Percentiles rank a stretch among this genome's conserved stretches.
These are phyloP conservation scores for Talaromyces sp. DNA, from an alignment of 2,329 filamentous ascomycete species.

Conservation along the genomic window DNA sequence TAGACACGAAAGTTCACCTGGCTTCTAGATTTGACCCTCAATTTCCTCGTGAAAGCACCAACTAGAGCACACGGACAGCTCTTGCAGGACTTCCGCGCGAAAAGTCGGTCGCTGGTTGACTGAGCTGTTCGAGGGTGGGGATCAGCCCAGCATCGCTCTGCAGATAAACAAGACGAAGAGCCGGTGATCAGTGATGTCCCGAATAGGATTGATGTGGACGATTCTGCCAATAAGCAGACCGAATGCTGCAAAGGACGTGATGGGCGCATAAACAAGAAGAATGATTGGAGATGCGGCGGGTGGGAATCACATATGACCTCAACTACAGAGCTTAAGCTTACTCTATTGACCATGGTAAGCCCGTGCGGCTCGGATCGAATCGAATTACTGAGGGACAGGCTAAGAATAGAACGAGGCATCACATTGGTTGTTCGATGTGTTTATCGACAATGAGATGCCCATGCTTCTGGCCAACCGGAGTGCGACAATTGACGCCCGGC, in stretches of 20 bases:
- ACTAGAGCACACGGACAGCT: constrained; percentile 3
- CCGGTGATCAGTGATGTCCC: neutral
- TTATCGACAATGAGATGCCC: neutral
- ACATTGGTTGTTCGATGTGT: neutral
- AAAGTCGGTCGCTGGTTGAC: constrained; percentile 19
- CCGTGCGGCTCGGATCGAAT: constrained; percentile 11
- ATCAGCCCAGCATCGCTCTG: constrained; percentile 13
- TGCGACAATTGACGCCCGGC: constrained; percentile 10
- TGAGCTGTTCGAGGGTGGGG: neutral
- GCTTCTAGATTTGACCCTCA: constrained; percentile 12
- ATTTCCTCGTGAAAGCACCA: neutral
- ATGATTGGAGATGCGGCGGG: constrained; percentile 16
- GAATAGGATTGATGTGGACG: neutral
- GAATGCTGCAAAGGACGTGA: constrained; percentile 4
- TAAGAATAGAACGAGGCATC: constrained; percentile 16
- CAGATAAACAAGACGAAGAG: constrained; percentile 11
- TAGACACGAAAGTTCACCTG: neutral
- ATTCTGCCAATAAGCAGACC: constrained; percentile 4
- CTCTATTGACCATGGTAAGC: neutral
- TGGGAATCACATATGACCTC: constrained; percentile 3
- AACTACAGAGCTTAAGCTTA: neutral
- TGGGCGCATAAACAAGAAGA: constrained; percentile 9
- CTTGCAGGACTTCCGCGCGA: constrained; percentile 17
- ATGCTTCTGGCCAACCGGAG: constrained; percentile 13
- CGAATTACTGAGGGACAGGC: neutral